Percentiles rank a stretch among this genome's conserved stretches.
Evolutionary conservation across 2,329 filamentous ascomycete species (phyloP).

Genomic region (Talaromyces rugulosus): DNA sequence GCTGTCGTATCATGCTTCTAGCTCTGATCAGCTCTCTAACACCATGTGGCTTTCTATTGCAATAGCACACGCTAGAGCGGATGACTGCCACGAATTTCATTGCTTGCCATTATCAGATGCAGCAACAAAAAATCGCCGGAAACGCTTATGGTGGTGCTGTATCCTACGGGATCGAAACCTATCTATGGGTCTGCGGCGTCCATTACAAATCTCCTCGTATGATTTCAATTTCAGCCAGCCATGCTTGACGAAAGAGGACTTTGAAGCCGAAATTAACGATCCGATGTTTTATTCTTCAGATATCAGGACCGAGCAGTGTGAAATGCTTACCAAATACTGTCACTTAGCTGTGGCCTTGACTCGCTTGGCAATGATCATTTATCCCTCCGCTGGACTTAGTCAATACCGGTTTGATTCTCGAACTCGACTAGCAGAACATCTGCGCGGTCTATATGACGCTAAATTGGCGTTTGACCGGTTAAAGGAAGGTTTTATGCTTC

Average conservation of each 20-base stretch:
- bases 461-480: too few species aligned
- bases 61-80: not conserved
- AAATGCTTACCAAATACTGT: too few species aligned
- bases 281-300: too few species aligned
- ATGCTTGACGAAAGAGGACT: not conserved
- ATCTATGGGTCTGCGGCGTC: not conserved
- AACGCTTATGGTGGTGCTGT: not conserved
- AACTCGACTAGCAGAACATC: too few species aligned
- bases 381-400: too few species aligned
- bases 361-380: too few species aligned
- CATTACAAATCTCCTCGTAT: not conserved
- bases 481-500: too few species aligned
- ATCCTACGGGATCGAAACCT: not conserved
- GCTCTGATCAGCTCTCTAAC: not conserved
- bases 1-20: not conserved
- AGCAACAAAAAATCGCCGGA: not conserved
- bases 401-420: too few species aligned
- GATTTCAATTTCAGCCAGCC: not conserved
- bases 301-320: too few species aligned
- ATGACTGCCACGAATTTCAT: not conserved
- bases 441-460: too few species aligned
- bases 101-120: not conserved
- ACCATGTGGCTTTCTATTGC: not conserved
- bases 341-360: too few species aligned
- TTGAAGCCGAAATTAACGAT: too few species aligned